These are phyloP conservation scores for Beauveria sp. DNA, from an alignment of 2,329 filamentous ascomycete species.

Conservation along the genomic window DNA sequence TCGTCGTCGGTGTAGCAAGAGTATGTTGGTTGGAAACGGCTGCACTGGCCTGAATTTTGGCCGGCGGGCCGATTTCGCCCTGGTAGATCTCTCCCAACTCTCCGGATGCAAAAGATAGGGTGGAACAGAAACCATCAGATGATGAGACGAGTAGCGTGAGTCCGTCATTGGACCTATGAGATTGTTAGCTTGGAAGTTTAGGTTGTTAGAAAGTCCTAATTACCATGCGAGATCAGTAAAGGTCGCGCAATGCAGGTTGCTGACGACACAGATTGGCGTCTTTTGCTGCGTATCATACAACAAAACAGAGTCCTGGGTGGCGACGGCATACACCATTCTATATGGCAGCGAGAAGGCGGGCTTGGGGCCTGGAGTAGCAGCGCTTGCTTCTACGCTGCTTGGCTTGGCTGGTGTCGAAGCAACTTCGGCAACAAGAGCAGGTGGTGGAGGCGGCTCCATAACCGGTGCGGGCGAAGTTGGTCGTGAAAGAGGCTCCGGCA, in stretches of 20 bases:
- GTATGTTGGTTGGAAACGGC: constrained; percentile 55
- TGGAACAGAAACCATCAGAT: constrained; percentile 95
- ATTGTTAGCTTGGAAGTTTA: constrained; percentile 20
- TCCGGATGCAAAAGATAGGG: constrained; percentile 71
- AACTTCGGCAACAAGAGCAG: constrained; percentile 43
- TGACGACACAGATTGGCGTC: constrained; percentile 87
- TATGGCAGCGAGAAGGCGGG: constrained; percentile 81
- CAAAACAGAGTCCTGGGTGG: constrained; percentile 89
- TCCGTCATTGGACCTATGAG: constrained; percentile 41
- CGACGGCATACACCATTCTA: constrained; percentile 91
- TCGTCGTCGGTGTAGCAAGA: constrained; percentile 60
- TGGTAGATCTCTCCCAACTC: constrained; percentile 80
- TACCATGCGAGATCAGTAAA: constrained; percentile 96
- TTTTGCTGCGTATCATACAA: constrained; percentile 97
- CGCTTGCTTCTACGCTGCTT: constrained; percentile 35
- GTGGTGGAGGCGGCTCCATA: constrained; percentile 77
- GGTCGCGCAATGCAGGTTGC: constrained; percentile 93
- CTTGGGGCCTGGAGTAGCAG: constrained; percentile 50
- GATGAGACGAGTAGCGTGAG: constrained; percentile 79
- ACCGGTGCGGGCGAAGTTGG: constrained; percentile 50
- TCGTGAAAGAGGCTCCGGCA: constrained; percentile 74
- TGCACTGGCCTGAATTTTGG: constrained; percentile 30
- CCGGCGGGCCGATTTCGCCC: constrained; percentile 50
- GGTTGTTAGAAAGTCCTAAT: constrained; percentile 22
- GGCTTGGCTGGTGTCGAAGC: constrained; percentile 44